phyloP scores from a whole-genome alignment of 805 yeast genomes.

The Candida nitratophila region DNA sequence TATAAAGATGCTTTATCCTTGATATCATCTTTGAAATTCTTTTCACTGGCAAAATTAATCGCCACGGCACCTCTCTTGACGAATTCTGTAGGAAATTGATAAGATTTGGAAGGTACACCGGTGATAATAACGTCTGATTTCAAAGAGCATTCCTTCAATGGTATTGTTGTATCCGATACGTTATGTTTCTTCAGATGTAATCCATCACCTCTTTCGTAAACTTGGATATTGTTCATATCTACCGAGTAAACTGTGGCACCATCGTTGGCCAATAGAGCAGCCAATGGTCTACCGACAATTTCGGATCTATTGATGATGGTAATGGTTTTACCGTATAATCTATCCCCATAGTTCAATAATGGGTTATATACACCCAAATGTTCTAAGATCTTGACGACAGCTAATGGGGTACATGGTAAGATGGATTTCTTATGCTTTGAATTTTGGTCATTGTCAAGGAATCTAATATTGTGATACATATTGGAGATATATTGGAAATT shows the following conservation, averaged over 20 bases:
- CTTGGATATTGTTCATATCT: slow-evolving; percentile 81
- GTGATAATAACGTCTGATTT: slow-evolving; percentile 89
- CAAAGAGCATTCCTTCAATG: slow-evolving; percentile 59
- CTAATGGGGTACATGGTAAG: slow-evolving; percentile 94
- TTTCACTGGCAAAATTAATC: slow-evolving; percentile 82
- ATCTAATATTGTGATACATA: slow-evolving; percentile 89
- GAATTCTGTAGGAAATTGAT: slow-evolving; percentile 79
- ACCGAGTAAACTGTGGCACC: slow-evolving; percentile 95
- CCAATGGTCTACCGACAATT: slow-evolving; percentile 95
- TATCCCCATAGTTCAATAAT: slow-evolving; percentile 78
- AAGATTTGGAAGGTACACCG: slow-evolving; percentile 81
- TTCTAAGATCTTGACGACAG: slow-evolving; percentile 88
- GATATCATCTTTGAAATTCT: slow-evolving; percentile 79
- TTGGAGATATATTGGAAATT: slow-evolving; percentile 88
- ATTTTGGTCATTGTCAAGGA: slow-evolving; percentile 45
- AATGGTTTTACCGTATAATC: slow-evolving; percentile 87
- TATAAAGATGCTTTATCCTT: slow-evolving; percentile 84
- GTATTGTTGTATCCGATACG: slow-evolving; percentile 49
- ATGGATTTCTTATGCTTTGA: slow-evolving; percentile 67
- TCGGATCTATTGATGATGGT: slow-evolving; percentile 91
- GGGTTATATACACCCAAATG: slow-evolving; percentile 82
- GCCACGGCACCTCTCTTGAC: slow-evolving; percentile 86
- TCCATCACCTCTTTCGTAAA: slow-evolving; percentile 92
- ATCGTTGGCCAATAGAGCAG: slow-evolving; percentile 92
- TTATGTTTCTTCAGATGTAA: slow-evolving; percentile 74